Percentiles rank a stretch among this genome's conserved stretches.
These are phyloP conservation scores for Paralagenidium karlingii DNA, from an alignment of 352 stramenopile genomes.

Conservation along the genomic window DNA sequence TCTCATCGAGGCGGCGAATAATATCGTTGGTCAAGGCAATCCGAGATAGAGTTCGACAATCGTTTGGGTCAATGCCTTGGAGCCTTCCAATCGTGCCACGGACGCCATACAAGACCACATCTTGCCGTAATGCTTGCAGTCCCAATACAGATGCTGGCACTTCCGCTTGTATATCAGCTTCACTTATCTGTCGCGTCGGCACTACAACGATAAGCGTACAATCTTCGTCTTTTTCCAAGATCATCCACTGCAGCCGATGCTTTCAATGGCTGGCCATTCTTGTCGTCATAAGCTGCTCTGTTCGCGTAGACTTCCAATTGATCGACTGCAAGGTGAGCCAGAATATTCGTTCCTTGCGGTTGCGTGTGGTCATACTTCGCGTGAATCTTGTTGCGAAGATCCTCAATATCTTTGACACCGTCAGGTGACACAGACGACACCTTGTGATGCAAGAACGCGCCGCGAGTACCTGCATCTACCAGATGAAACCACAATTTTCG, in stretches of 20 bases:
- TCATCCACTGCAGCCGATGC: no score
- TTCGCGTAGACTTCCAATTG: constrained; percentile 1
- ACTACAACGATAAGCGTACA: background rate
- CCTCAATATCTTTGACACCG: constrained; percentile 1
- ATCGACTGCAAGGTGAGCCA: background rate
- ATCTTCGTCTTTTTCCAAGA: background rate
- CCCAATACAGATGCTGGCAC: no score
- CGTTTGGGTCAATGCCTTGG: constrained; percentile 1
- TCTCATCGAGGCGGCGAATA: constrained; percentile 3
- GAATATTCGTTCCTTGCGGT: constrained; percentile 1
- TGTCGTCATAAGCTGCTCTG: background rate
- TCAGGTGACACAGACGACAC: background rate
- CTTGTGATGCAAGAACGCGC: background rate
- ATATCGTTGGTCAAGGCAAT: constrained; percentile 1
- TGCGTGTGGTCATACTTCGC: constrained; percentile 1
- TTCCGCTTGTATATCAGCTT: no score
- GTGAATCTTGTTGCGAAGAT: background rate
- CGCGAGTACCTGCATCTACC: constrained; percentile 1
- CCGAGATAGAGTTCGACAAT: constrained; percentile 2
- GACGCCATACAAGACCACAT: constrained; percentile 1
- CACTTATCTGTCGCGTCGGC: no score
- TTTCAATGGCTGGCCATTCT: background rate
- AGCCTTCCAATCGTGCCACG: background rate
- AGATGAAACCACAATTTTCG: constrained; percentile 1
- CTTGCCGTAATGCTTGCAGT: constrained; percentile 1